Base-by-base conservation (phyloP, 2,329 filamentous ascomycete genomes). In the Fusarium brevicatenulatum region DNA sequence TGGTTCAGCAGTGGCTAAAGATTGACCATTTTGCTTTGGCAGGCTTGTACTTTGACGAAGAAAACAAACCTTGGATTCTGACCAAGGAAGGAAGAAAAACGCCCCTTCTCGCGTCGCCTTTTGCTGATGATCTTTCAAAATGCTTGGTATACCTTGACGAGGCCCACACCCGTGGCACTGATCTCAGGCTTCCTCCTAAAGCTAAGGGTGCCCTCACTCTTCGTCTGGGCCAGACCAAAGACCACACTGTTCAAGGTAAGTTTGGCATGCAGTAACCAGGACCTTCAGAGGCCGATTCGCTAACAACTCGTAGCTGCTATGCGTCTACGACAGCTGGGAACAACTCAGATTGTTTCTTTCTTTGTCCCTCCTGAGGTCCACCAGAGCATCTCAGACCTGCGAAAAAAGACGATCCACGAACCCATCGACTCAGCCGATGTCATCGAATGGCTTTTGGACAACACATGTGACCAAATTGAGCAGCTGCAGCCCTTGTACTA, bases 311-410 rank as follows among this genome's bases (percentile, higher is more conserved):
- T 69, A 87, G 90, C 90, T 61, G 90, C 90, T 0, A 92, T 92
- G 90, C 81, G 90, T 61, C 78, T 92, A 2, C 85, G 91, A 1
- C 87, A 91, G 54, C 80, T 92, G 0, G 81, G 80, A 4, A 83
- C 83, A 1, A 87, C 87, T 0, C 90, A 92, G 64, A 86, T 86
- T 0, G 76, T 91, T 2, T 80, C 80, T 11, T 87, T 91, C 63
- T 85, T 89, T 42, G 84, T 88, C 0, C 88, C 89, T 0, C 87
- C 86, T 0, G 89, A 91, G 73, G 89, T 91, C 0, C 85, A 91
- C 46, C 88, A 91, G 54, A 90, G 87, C 62, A 91, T 92, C 55
- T 76, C 86, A 0, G 88, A 90, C 63, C 70, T 86, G 0, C 67
- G 68, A 25, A 46, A 52, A 9, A 76, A 74, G 36, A 72, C 71